Evolutionary conservation across 306 rosid species (phyloP).

Genomic region (Malus asiatica): DNA sequence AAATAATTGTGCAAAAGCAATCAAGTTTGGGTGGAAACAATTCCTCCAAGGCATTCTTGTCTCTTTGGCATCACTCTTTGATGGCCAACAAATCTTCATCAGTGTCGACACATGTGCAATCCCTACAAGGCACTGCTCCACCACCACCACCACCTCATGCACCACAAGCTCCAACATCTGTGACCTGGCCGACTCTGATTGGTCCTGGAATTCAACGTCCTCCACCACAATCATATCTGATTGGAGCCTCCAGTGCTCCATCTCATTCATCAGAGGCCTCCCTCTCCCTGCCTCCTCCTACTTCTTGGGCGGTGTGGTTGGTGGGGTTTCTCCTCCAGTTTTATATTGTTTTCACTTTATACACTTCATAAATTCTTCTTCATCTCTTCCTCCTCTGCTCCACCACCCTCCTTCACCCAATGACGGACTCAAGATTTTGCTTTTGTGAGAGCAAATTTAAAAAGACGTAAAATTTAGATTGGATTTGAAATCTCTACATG

Average conservation of each 20-base stretch:
- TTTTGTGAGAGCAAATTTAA: no score
- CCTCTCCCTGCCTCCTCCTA: neutral
- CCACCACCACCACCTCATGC: neutral
- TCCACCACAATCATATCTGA: slow-evolving; percentile 33
- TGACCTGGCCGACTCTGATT: slow-evolving; percentile 20
- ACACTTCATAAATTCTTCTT: no score
- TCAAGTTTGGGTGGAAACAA: slow-evolving; percentile 6
- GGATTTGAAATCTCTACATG: no score
- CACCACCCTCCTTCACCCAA: no score
- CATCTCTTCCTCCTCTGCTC: no score
- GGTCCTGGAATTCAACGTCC: slow-evolving; percentile 31
- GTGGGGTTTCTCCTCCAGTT: slow-evolving; percentile 21
- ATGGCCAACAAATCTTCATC: slow-evolving; percentile 41
- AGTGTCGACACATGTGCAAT: slow-evolving; percentile 30
- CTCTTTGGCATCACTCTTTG: slow-evolving; percentile 25
- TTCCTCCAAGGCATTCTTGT: slow-evolving; percentile 26
- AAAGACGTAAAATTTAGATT: no score
- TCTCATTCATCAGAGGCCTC: slow-evolving; percentile 15
- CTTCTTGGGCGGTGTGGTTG: slow-evolving; percentile 19
- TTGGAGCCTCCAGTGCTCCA: slow-evolving; percentile 29
- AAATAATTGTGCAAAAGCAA: slow-evolving; percentile 4
- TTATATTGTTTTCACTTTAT: no score
- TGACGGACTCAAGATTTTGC: no score
- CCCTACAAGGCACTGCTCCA: slow-evolving; percentile 43
- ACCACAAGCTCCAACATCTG: slow-evolving; percentile 28